Evolutionary conservation across 2,329 filamentous ascomycete species (phyloP).

Genomic region (Aspergillus sp.): DNA sequence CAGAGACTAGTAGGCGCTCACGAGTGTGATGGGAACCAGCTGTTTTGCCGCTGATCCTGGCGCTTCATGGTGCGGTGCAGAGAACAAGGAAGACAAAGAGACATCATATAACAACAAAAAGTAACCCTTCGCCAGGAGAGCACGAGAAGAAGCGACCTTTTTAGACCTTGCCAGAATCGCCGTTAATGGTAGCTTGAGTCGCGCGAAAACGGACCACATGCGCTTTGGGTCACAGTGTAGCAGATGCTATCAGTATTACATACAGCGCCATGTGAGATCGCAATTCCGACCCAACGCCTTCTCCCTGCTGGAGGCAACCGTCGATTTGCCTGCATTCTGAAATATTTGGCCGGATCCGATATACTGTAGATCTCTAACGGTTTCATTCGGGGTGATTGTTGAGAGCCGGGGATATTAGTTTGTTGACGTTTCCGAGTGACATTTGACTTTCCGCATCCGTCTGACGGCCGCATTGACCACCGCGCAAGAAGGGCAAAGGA

Average conservation of each 20-base stretch:
- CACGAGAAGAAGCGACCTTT: slow-evolving; percentile 13
- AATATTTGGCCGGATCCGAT: not conserved
- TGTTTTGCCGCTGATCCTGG: slow-evolving; percentile 8
- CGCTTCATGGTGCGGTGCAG: slow-evolving; percentile 22
- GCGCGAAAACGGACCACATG: slow-evolving; percentile 22
- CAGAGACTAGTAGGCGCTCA: slow-evolving; percentile 8
- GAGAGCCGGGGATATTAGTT: not conserved
- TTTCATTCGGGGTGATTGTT: not conserved
- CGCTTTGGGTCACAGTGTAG: slow-evolving; percentile 22
- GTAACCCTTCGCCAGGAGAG: slow-evolving; percentile 3
- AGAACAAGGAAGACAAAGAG: slow-evolving; percentile 8
- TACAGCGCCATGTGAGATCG: slow-evolving; percentile 4
- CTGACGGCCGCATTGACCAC: not conserved
- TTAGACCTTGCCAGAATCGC: slow-evolving; percentile 23
- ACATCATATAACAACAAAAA: slow-evolving; percentile 19
- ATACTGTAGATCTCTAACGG: not conserved
- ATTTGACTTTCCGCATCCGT: slow-evolving; percentile 19
- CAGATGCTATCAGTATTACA: slow-evolving; percentile 27
- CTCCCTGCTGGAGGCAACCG: not conserved
- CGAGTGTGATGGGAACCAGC: slow-evolving; percentile 9
- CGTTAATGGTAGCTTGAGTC: slow-evolving; percentile 8
- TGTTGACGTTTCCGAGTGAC: not conserved
- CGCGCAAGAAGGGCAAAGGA: not conserved
- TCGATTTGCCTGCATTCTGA: no score
- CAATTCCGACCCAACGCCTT: not conserved